These are phyloP conservation scores for Boletus vinaceobasis DNA, from an alignment of 768 basidiomycete genomes.

Conservation along the genomic window DNA sequence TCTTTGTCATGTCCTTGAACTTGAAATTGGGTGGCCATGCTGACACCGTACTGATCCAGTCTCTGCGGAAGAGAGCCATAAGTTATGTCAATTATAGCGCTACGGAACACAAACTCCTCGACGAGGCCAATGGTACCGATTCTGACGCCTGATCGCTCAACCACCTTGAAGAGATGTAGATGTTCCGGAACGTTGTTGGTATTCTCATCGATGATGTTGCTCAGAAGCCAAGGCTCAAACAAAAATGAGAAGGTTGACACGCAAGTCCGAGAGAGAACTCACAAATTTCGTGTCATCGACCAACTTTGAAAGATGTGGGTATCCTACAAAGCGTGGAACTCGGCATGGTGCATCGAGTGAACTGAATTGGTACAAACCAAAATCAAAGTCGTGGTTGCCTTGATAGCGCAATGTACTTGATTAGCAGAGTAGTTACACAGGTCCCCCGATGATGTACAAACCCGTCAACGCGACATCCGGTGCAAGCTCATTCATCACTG, in stretches of 20 bases:
- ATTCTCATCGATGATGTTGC: conserved; percentile 74
- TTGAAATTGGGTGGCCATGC: conserved; percentile 83
- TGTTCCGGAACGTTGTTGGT: conserved; percentile 62
- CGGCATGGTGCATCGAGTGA: not conserved
- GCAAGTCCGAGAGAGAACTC: conserved; percentile 22
- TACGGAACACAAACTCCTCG: conserved; percentile 56
- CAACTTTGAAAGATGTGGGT: conserved; percentile 62
- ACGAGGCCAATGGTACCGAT: conserved; percentile 86
- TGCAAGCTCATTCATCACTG: conserved; percentile 77
- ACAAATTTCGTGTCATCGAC: conserved; percentile 75
- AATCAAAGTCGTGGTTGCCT: conserved; percentile 96
- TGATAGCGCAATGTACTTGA: not conserved
- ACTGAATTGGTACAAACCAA: conserved; percentile 43
- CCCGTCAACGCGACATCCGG: conserved; percentile 80
- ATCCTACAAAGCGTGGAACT: conserved; percentile 39
- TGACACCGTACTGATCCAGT: conserved; percentile 85
- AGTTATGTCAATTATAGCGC: not conserved
- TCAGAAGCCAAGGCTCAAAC: conserved; percentile 80
- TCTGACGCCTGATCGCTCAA: conserved; percentile 67
- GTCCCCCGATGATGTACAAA: conserved; percentile 32
- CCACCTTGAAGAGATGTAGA: conserved; percentile 57
- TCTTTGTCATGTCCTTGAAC: conserved; percentile 71
- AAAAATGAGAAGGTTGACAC: not conserved
- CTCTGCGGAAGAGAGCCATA: conserved; percentile 41
- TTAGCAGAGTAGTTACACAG: conserved; percentile 4